Evolutionary conservation across 371 early-diverging fungal species (phyloP).

Genomic region (Polyrhizophydium stewartii): DNA sequence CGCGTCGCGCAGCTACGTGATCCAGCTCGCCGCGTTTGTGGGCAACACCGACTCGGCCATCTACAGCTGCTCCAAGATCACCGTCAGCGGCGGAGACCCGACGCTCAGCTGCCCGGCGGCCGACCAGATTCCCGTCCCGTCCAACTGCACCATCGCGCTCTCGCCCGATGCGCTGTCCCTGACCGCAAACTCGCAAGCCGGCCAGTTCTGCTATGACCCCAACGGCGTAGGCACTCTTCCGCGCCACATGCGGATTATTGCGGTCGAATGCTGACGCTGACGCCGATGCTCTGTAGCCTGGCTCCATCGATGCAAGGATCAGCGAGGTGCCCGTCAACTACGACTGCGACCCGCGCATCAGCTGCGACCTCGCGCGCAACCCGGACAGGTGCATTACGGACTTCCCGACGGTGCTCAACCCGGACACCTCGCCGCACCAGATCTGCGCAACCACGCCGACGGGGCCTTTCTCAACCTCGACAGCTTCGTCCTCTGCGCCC

Average conservation of each 20-base stretch:
- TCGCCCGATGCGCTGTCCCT: neutral
- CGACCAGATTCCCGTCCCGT: neutral
- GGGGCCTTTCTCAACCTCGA: neutral
- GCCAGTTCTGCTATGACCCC: constrained; percentile 10
- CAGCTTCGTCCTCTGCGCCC: no score
- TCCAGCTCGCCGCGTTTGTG: constrained; percentile 8
- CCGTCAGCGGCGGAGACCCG: constrained; percentile 6
- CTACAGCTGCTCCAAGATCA: constrained; percentile 12
- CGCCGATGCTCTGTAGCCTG: neutral
- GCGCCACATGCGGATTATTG: neutral
- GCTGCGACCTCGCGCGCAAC: constrained; percentile 1
- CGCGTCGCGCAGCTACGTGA: constrained; percentile 5
- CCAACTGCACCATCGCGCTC: neutral
- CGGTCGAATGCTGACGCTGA: neutral
- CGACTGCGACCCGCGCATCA: constrained; percentile 13
- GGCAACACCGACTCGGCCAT: constrained; percentile 3
- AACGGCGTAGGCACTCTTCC: neutral
- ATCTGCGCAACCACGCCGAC: neutral
- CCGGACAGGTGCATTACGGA: neutral
- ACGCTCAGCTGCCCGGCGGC: neutral
- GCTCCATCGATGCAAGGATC: constrained; percentile 7
- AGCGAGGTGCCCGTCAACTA: constrained; percentile 3
- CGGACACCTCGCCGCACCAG: constrained; percentile 5
- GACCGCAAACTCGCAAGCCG: neutral
- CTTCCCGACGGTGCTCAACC: neutral